Evolutionary conservation across 805 yeast species (phyloP), one percentile per base, ranked within the genome.

Genomic region (Tetrapisispora fleetii): DNA sequence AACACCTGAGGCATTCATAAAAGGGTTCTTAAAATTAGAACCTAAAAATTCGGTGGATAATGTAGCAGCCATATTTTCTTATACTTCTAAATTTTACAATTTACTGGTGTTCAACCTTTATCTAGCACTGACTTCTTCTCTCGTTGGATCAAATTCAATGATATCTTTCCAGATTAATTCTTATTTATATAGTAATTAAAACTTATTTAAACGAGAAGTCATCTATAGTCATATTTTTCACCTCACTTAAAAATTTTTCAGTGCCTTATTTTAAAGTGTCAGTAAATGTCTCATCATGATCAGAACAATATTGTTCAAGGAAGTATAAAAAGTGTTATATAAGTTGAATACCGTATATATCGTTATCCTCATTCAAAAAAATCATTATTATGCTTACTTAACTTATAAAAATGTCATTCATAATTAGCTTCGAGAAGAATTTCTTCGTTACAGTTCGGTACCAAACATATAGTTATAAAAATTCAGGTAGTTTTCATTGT

Each of bases 1-100:
- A 39, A 62, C 67, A 40, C 67, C 67, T 2, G 65, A 61, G 2
- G 67, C 65, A 38, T 62, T 62, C 64, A 61, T 61, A 19, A 62
- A 56, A 13, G 67, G 67, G 41, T 60, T 62, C 38, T 53, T 56
- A 46, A 54, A 62, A 17, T 50, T 49, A 27, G 43, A 47, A 38
- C 50, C 50, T 36, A 54, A 46, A 47, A 61, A 60, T 17, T 48
- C 45, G 16, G 62, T 60, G 14, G 52, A 47, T 46, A 62, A 46
- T 13, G 52, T 40, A 8, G 21, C 45, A 16, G 44, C 4, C 44
- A 41, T 41, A 14, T 18, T 41, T 27, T 16, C 28, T 6, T 6
- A 6, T 6, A 8, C 8, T 24, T 24, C 8, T 8, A 8, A 24
- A 24, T 4, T 24, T 24, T 24, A 6, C 28, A 24, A 8, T 24